Conservation (phyloP, 495 filamentous ascomycete species). For the Xanthoparmelia taractica region DNA sequence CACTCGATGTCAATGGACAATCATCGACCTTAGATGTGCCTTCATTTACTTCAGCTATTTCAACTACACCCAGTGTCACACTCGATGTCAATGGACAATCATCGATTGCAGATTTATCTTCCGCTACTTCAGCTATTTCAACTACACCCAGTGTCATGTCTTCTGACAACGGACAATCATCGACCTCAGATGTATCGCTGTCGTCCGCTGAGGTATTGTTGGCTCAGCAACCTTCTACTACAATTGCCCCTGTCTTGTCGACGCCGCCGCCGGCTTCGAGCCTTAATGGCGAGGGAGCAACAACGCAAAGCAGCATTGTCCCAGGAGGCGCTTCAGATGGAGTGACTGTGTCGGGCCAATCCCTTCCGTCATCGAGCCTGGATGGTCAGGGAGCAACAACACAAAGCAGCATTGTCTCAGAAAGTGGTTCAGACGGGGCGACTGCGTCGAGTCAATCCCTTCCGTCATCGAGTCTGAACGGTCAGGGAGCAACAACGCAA, state of each 20-base stretch:
- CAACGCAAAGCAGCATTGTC: slow-evolving; percentile 1
- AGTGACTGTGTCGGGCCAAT: too few relatives aligned
- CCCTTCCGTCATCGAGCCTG: neutral
- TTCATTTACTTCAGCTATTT: neutral
- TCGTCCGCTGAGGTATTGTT: neutral
- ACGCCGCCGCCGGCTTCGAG: neutral
- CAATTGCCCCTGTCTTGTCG: neutral
- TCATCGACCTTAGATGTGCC: too few relatives aligned
- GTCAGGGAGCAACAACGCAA: neutral
- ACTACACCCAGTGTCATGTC: neutral
- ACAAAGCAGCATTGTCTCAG: slow-evolving; percentile 1
- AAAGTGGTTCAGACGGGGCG: too few relatives aligned
- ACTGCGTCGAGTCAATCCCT: too few relatives aligned
- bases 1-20: neutral
- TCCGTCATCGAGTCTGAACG: neutral
- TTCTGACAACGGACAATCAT: neutral
- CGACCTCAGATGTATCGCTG: neutral
- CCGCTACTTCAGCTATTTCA: neutral
- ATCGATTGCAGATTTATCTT: too few relatives aligned
- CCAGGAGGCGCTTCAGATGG: too few relatives aligned
- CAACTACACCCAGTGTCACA: neutral
- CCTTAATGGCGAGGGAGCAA: neutral
- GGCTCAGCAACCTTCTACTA: neutral
- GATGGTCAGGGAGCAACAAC: neutral
- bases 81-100: neutral